Conservation (phyloP, 176 grass and related monocot genomes). For the Echinochloa phyllopogon region DNA sequence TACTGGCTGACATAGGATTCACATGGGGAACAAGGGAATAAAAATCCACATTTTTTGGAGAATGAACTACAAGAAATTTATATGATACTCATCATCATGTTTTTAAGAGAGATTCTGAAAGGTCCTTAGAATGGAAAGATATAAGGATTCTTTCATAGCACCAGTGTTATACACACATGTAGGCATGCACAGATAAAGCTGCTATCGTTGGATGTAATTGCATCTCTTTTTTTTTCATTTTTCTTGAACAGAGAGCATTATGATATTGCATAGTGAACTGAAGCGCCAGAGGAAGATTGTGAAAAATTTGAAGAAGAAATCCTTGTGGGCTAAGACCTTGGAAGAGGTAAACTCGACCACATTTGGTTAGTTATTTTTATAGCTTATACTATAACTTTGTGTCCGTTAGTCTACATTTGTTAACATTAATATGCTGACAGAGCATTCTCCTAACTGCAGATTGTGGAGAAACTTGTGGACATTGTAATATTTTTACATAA, state of each 20-base stretch:
- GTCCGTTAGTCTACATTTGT: background rate
- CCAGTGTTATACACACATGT: background rate
- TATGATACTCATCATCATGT: background rate
- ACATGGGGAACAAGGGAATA: background rate
- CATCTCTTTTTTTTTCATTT: slow-evolving; percentile 11
- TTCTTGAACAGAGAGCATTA: slow-evolving; percentile 65
- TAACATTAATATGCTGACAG: slow-evolving; percentile 18
- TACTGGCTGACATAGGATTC: background rate
- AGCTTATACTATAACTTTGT: slow-evolving; percentile 1
- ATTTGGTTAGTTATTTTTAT: slow-evolving; percentile 26
- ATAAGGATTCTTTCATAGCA: background rate
- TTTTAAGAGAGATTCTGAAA: slow-evolving; percentile 1
- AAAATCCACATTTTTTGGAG: background rate
- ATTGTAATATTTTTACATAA: slow-evolving; percentile 76
- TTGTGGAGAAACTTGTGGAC: slow-evolving; percentile 98
- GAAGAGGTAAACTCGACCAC: slow-evolving; percentile 69
- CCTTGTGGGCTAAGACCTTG: slow-evolving; percentile 86
- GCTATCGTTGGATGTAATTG: background rate
- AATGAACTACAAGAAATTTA: background rate
- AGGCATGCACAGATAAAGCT: background rate
- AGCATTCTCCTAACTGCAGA: slow-evolving; percentile 49
- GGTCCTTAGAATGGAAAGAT: slow-evolving; percentile 23
- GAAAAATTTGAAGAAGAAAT: slow-evolving; percentile 97
- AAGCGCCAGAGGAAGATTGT: slow-evolving; percentile 93
- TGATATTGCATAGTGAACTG: slow-evolving; percentile 90